Evolutionary conservation across 2,329 filamentous ascomycete species (phyloP), one percentile per base, ranked within the genome.

Genomic region (Davidsoniella eucalypti): DNA sequence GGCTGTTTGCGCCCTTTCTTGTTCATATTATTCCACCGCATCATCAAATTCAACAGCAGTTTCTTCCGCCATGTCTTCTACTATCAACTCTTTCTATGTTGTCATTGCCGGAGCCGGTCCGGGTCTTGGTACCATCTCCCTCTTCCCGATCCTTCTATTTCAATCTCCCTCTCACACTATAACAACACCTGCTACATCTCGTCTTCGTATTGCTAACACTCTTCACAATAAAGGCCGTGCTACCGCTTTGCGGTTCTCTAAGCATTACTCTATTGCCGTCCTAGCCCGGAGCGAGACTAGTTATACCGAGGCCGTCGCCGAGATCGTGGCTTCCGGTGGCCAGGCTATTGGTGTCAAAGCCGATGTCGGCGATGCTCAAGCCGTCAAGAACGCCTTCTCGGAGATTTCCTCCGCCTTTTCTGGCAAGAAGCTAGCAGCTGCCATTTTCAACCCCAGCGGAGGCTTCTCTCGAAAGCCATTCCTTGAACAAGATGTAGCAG

Each of bases 51-150:
- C 29, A 33, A 33, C 29, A 4, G 12, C 23, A 44, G n/a, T 25
- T n/a, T 14, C 14, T 33, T 17, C 10, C 25, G 21, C 26, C 6
- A 45, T 33, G 14, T 16, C 26, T 6, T 37, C 43, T 16, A 21
- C 46, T 10, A 16, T 16, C 21, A 48, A 48, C 23, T 29, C 46
- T n/a, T 43, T 82, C 58, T 83, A 80, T 61, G 77, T 81, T 47
- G 67, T 87, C 54, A 65, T 87, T 52, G 80, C 81, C 9, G 84
- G 83, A 50, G 82, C 79, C 40, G 84, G 84, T n/a, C 67, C 80
- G 5, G 82, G 84, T 53, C 87, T 76, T 43, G 68, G 69, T 68
- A 59, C 43, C 14, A 2, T 21, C 26, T 14, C n/a, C 43, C 16
- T 21, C 16, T n/a, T 10, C 25, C 23, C 18, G 14, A 40, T 12